phyloP scores from a whole-genome alignment of 768 basidiomycete species.

The Suillus hirtellus region DNA sequence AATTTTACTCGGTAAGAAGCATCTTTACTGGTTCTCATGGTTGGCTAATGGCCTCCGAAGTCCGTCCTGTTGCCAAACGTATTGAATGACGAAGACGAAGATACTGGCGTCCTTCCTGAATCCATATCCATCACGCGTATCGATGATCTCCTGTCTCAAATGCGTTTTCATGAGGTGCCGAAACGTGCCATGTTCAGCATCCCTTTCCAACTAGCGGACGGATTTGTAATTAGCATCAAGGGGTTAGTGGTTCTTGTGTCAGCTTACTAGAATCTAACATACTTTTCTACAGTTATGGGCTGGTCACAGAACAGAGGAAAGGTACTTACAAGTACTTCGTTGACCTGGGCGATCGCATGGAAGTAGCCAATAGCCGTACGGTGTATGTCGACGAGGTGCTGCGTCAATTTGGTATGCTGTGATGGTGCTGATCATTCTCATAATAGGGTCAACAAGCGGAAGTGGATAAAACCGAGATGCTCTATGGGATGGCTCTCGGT shows the following conservation, averaged over 20 bases:
- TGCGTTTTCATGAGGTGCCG: conserved; percentile 78
- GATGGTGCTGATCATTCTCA: conserved; percentile 10
- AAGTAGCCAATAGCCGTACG: conserved; percentile 70
- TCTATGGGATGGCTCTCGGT: conserved; percentile 39
- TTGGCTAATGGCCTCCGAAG: conserved; percentile 35
- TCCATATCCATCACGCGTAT: conserved; percentile 77
- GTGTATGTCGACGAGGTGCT: conserved; percentile 71
- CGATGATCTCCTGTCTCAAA: conserved; percentile 75
- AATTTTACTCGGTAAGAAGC: conserved; percentile 73
- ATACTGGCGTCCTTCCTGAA: conserved; percentile 57
- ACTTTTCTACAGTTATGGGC: conserved; percentile 62
- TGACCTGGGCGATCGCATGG: conserved; percentile 75
- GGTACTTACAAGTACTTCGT: conserved; percentile 81
- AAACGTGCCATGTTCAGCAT: conserved; percentile 84
- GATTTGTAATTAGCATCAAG: conserved; percentile 77
- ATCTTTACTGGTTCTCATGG: not conserved
- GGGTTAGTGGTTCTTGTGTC: conserved; percentile 48
- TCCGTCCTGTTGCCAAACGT: conserved; percentile 57
- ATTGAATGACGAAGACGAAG: conserved; percentile 50
- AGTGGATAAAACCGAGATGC: conserved; percentile 25
- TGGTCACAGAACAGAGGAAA: conserved; percentile 87
- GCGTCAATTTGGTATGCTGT: not conserved
- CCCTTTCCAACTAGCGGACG: conserved; percentile 76
- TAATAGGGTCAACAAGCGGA: conserved; percentile 31
- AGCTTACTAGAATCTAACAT: conserved; percentile 14